Evolutionary conservation across 164 flowering plant species (phyloP), one percentile per base, ranked within the genome.

Genomic region (Echeveria elegans): DNA sequence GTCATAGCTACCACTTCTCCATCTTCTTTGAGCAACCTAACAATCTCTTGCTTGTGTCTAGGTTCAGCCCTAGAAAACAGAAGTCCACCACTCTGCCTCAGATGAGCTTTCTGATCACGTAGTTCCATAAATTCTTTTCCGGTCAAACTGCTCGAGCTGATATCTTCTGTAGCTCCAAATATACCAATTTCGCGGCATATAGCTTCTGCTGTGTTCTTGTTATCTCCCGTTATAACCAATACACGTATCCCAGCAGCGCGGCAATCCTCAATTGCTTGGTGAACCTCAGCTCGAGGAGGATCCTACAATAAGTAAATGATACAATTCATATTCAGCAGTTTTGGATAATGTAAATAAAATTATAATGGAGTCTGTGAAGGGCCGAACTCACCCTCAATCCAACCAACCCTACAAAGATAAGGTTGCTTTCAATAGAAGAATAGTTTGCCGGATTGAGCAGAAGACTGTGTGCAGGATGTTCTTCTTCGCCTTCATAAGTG

Each of bases 1-100:
- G 97, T 90, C 97, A 90, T 90, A 19, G 97, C 95, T 73, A 90
- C 97, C 36, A 90, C 92, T 74, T 90, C 95, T 4, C 95, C 93
- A 67, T 84, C 88, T 70, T 85, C 95, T 79, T 88, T 88, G 24
- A 90, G 88, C 83, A 88, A 72, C 73, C 87, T 82, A 58, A 88
- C 95, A 24, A 90, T 86, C 70, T 90, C 92, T 74, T 85, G 92
- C 67, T 90, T 90, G 70, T 90, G 96, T 78, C 77, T 77, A 43
- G 96, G 96, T 74, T 88, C 94, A 59, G 95, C 97, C 80, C 97
- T 79, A 14, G 87, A 83, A 70, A 81, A 85, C 32, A 83, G 73
- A 43, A 83, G 77, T 23, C 88, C 86, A 18, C 88, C 85, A 69
- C 67, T 63, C 70, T 81, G 85, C 64, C 76, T 69, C 45, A 85